These are phyloP conservation scores for Phialocephala subalpina DNA, from an alignment of 2,329 filamentous ascomycete species.

Conservation along the genomic window DNA sequence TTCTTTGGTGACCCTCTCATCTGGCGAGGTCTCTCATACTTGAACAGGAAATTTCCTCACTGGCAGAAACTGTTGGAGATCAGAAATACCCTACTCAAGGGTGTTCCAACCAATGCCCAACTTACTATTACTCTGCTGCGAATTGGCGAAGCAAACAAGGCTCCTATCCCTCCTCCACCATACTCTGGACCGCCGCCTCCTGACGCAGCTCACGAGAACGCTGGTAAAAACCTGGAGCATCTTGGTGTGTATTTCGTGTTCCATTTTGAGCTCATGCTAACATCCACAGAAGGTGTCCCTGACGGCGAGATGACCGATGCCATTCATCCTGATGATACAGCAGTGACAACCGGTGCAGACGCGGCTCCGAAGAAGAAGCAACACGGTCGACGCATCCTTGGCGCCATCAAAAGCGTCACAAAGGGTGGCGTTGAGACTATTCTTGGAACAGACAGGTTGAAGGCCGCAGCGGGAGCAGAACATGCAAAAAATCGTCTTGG, in stretches of 20 bases:
- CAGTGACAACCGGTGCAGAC: slow-evolving; percentile 29
- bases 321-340: slow-evolving; percentile 52
- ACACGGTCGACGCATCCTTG: slow-evolving; percentile 50
- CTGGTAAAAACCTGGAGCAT: slow-evolving; percentile 59
- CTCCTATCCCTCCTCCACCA: slow-evolving; percentile 77
- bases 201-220: slow-evolving; percentile 51
- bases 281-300: slow-evolving; percentile 36
- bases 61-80: slow-evolving; percentile 78
- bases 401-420: slow-evolving; percentile 66
- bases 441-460: slow-evolving; percentile 72
- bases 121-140: slow-evolving; percentile 82
- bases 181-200: slow-evolving; percentile 45
- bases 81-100: slow-evolving; percentile 71
- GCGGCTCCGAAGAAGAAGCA: slow-evolving; percentile 38
- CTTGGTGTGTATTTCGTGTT: slow-evolving; percentile 51
- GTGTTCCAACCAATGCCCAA: slow-evolving; percentile 87
- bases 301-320: slow-evolving; percentile 40
- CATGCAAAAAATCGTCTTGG: slow-evolving; percentile 76
- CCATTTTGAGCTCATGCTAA: slow-evolving; percentile 21
- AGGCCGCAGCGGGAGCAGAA: slow-evolving; percentile 64
- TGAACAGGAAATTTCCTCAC: slow-evolving; percentile 70
- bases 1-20: slow-evolving; percentile 86
- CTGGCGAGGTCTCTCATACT: slow-evolving; percentile 60
- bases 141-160: slow-evolving; percentile 82
- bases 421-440: slow-evolving; percentile 78